Evolutionary conservation across 345 rosid genomes (phyloP).

Genomic region (Brassica carinata): DNA sequence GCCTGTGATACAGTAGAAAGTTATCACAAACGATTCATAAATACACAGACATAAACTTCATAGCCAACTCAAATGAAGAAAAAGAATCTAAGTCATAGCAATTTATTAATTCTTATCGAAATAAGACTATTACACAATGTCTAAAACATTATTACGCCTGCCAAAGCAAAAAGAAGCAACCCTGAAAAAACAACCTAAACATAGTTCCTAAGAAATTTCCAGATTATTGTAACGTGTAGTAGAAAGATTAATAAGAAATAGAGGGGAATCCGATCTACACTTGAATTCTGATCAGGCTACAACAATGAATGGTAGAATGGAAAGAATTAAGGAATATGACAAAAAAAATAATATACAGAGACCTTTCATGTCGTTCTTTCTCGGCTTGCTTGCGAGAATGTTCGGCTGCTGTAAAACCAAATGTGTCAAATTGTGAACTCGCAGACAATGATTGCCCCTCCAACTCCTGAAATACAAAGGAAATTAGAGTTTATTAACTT

Average conservation of each 20-base stretch:
- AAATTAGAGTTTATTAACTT: conserved; percentile 2
- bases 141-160: background rate
- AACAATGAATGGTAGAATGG: background rate
- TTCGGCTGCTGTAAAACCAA: conserved; percentile 96
- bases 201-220: conserved; percentile 17
- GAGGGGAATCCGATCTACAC: background rate
- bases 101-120: background rate
- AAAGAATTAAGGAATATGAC: conserved; percentile 13
- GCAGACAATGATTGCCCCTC: conserved; percentile 72
- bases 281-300: conserved; percentile 15
- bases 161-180: background rate
- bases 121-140: conserved; percentile 6
- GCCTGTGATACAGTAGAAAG: conserved; percentile 52
- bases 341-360: conserved; percentile 16
- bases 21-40: no score
- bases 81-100: conserved; percentile 3
- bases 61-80: conserved; percentile 10
- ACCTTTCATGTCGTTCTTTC: conserved; percentile 88
- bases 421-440: conserved; percentile 91
- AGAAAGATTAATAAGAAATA: background rate
- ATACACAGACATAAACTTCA: background rate
- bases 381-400: conserved; percentile 82
- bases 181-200: background rate
- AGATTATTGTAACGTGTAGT: conserved; percentile 3
- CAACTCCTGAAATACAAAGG: conserved; percentile 63